Evolutionary conservation across 768 basidiomycete genomes (phyloP).

Genomic region (Polyporus arcularius): DNA sequence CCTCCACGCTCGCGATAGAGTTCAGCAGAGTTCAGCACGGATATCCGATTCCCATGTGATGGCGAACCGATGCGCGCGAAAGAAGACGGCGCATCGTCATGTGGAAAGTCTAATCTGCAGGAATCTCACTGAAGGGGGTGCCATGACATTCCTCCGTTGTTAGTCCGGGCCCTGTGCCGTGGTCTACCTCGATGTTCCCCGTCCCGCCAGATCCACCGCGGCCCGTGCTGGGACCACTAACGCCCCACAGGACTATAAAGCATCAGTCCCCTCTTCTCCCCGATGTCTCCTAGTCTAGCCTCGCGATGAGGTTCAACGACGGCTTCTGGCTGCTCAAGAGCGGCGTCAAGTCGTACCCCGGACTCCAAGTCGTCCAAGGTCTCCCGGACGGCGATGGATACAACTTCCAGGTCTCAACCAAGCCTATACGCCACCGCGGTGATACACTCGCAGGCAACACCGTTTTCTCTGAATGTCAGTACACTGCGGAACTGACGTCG

Average conservation of each 20-base stretch:
- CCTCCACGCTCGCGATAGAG: background rate
- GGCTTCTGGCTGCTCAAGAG: slow-evolving; percentile 70
- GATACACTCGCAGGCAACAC: slow-evolving; percentile 58
- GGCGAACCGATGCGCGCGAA: background rate
- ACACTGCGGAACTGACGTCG: slow-evolving; percentile 12
- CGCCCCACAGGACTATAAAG: slow-evolving; percentile 11
- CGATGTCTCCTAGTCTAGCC: background rate
- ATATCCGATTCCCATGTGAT: slow-evolving; percentile 5
- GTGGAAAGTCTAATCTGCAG: slow-evolving; percentile 8
- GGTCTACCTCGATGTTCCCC: background rate
- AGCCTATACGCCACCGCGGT: slow-evolving; percentile 61
- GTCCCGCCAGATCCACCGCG: background rate
- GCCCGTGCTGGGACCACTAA: background rate
- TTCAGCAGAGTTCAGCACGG: slow-evolving; percentile 1
- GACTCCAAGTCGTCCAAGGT: slow-evolving; percentile 59
- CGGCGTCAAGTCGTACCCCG: slow-evolving; percentile 62
- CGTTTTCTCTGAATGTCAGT: slow-evolving; percentile 4
- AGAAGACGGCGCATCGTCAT: slow-evolving; percentile 3
- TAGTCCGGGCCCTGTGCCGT: slow-evolving; percentile 5
- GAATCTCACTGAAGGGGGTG: background rate
- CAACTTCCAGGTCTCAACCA: slow-evolving; percentile 60
- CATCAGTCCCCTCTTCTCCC: background rate
- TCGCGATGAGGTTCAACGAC: slow-evolving; percentile 68
- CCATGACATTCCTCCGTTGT: slow-evolving; percentile 6
- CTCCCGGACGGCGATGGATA: slow-evolving; percentile 47